These are phyloP conservation scores for Davidsoniella virescens DNA, from an alignment of 2,329 filamentous ascomycete genomes.

Conservation along the genomic window DNA sequence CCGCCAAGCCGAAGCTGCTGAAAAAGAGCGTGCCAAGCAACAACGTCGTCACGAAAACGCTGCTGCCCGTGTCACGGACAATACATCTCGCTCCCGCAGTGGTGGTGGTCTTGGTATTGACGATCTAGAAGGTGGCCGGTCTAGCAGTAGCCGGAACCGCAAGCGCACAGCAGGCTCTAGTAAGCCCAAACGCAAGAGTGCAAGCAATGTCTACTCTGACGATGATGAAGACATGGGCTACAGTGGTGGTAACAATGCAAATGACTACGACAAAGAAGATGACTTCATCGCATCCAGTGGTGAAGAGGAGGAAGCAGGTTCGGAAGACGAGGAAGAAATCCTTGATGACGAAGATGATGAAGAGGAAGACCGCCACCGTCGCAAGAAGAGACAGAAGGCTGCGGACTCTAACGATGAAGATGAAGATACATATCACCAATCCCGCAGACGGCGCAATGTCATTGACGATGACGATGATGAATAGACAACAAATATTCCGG, in stretches of 20 bases:
- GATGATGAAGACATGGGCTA: constrained; percentile 58
- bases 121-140: constrained; percentile 46
- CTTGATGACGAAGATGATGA: constrained; percentile 33
- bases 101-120: constrained; percentile 47
- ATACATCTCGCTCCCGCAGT: constrained; percentile 31
- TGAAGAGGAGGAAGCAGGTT: constrained; percentile 48
- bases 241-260: constrained; percentile 46
- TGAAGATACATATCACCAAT: constrained; percentile 36
- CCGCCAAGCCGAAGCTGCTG: constrained; percentile 54
- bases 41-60: constrained; percentile 53
- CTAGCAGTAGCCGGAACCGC: constrained; percentile 32
- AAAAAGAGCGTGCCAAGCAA: constrained; percentile 55
- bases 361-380: constrained; percentile 20
- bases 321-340: constrained; percentile 48
- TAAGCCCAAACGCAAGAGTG: constrained; percentile 36
- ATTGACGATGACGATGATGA: constrained; percentile 46
- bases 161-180: constrained; percentile 34
- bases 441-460: constrained; percentile 37
- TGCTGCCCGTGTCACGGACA: constrained; percentile 45
- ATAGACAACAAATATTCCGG: constrained; percentile 7
- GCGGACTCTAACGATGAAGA: constrained; percentile 33
- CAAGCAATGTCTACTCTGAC: constrained; percentile 42
- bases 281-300: constrained; percentile 64
- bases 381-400: constrained; percentile 35
- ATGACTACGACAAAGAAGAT: constrained; percentile 65